A percentile compares a stretch with the other conserved stretches of the same genome.
Evolutionary conservation across 176 grass and related monocot genomes (phyloP).

Genomic region (Hsuehochloa calcarea): DNA sequence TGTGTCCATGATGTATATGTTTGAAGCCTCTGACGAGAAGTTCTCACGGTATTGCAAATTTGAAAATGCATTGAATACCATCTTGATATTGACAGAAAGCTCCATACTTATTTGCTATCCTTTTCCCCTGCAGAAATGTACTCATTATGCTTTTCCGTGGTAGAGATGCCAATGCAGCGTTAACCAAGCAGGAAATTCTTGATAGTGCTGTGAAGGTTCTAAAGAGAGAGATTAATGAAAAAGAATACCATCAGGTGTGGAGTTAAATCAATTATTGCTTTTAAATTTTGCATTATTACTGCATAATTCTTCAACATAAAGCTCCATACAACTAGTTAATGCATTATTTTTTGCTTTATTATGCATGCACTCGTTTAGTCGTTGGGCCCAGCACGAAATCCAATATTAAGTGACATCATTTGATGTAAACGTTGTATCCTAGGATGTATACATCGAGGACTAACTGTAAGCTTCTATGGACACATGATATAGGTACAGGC

Average conservation of each 20-base stretch:
- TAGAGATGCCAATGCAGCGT: slow-evolving; percentile 32
- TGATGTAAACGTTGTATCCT: too few species aligned
- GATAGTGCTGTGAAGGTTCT: background rate
- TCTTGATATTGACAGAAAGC: slow-evolving; percentile 17
- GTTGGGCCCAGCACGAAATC: background rate
- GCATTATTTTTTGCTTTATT: background rate
- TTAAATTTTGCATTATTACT: slow-evolving; percentile 1
- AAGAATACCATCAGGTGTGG: slow-evolving; percentile 64
- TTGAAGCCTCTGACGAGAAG: background rate
- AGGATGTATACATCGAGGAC: too few species aligned
- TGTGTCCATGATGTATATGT: slow-evolving; percentile 55
- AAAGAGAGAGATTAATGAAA: slow-evolving; percentile 45
- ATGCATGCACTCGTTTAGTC: background rate
- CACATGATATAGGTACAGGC: too few species aligned
- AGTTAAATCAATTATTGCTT: background rate
- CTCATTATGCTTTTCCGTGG: slow-evolving; percentile 44
- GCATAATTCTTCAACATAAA: slow-evolving; percentile 2
- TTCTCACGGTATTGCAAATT: slow-evolving; percentile 30
- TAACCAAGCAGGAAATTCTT: slow-evolving; percentile 60
- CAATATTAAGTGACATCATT: too few species aligned
- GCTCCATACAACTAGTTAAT: background rate
- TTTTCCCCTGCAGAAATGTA: slow-evolving; percentile 35
- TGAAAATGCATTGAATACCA: background rate
- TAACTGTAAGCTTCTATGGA: too few species aligned
- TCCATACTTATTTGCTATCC: slow-evolving; percentile 3